Percentiles rank a stretch among this genome's conserved stretches.
Conservation (phyloP, 176 grass and related monocot genomes). For the Secale cereale region DNA sequence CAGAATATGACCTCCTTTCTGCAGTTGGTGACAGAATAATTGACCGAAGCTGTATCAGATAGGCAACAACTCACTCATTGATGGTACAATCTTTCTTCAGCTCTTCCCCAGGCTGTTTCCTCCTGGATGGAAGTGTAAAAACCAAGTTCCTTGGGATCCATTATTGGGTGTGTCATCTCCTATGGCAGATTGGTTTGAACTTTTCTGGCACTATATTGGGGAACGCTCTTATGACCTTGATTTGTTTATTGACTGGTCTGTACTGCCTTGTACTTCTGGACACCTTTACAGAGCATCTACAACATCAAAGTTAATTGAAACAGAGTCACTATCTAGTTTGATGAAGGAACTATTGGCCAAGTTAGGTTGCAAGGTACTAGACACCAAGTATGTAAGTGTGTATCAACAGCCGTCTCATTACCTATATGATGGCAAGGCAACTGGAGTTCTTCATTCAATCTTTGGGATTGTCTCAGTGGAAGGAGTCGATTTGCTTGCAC, state of each 20-base stretch:
- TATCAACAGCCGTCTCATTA: too few relatives aligned
- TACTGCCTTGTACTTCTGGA: conserved; percentile 83
- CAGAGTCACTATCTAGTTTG: conserved; percentile 56
- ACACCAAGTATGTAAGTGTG: conserved; percentile 40
- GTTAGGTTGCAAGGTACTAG: conserved; percentile 82
- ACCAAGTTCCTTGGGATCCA: conserved; percentile 72
- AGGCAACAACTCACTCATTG: conserved; percentile 53
- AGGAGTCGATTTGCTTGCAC: conserved; percentile 40
- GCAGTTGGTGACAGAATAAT: conserved; percentile 67
- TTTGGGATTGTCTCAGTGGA: not conserved
- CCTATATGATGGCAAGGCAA: too few relatives aligned
- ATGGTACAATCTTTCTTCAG: conserved; percentile 60
- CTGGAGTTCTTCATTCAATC: too few relatives aligned
- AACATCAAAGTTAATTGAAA: conserved; percentile 73
- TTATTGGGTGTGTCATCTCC: conserved; percentile 46
- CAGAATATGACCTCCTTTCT: conserved; percentile 73
- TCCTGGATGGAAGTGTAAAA: conserved; percentile 72
- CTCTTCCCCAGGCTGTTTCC: conserved; percentile 78
- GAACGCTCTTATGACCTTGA: conserved; percentile 63
- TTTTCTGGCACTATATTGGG: conserved; percentile 77
- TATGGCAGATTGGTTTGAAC: conserved; percentile 66
- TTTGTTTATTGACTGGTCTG: conserved; percentile 81
- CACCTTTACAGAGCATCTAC: conserved; percentile 64
- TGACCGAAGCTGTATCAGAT: conserved; percentile 67
- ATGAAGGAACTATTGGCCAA: conserved; percentile 64